Evolutionary conservation across 1,139 yeast species (phyloP).

Genomic region (Zygosaccharomyces sapae): DNA sequence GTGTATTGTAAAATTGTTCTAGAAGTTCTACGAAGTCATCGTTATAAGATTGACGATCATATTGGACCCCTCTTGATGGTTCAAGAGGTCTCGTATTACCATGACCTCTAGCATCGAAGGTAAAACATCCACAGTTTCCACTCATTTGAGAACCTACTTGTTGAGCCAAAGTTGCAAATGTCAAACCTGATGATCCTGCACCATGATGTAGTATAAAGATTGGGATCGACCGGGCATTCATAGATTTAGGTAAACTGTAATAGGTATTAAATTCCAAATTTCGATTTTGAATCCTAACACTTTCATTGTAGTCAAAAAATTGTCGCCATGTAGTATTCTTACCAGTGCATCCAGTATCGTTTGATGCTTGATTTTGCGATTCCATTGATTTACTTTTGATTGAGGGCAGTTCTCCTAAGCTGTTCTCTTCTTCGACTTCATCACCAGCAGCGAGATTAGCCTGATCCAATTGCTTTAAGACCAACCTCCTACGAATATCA

Average conservation of each 20-base stretch:
- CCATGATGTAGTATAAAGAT: slow-evolving; percentile 84
- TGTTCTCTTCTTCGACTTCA: slow-evolving; percentile 11
- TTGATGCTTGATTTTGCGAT: background rate
- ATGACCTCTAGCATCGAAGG: slow-evolving; percentile 83
- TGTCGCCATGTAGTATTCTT: slow-evolving; percentile 36
- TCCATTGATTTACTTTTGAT: background rate
- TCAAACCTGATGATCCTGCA: slow-evolving; percentile 83
- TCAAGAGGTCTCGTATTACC: slow-evolving; percentile 47
- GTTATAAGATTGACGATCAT: slow-evolving; percentile 49
- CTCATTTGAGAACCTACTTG: slow-evolving; percentile 33
- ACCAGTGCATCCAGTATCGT: background rate
- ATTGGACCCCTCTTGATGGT: slow-evolving; percentile 38
- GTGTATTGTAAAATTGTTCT: slow-evolving; percentile 36
- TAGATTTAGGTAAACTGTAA: slow-evolving; percentile 49
- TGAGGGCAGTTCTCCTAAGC: slow-evolving; percentile 14
- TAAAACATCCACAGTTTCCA: slow-evolving; percentile 49
- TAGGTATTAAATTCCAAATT: slow-evolving; percentile 51
- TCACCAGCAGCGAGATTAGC: slow-evolving; percentile 7
- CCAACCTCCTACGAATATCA: slow-evolving; percentile 18
- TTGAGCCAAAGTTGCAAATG: slow-evolving; percentile 59
- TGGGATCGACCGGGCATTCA: slow-evolving; percentile 41
- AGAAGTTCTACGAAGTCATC: slow-evolving; percentile 55
- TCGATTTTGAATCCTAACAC: slow-evolving; percentile 27
- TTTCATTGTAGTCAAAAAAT: slow-evolving; percentile 40
- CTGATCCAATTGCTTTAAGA: slow-evolving; percentile 18